phyloP scores from a whole-genome alignment of 2,329 filamentous ascomycete species.

The Pezicula carpinea region DNA sequence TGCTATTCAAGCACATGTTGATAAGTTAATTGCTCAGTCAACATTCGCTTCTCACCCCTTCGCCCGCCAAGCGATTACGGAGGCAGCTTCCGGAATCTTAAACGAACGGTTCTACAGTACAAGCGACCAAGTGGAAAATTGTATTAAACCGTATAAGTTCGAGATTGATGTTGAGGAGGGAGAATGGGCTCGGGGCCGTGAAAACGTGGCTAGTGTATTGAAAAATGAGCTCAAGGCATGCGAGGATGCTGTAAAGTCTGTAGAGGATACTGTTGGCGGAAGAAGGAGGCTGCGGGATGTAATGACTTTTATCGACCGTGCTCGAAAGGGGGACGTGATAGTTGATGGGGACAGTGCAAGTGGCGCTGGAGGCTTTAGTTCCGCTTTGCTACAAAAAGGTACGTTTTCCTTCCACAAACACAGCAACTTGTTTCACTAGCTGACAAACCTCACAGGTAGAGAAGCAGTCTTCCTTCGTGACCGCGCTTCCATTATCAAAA shows the following conservation, averaged over 20 bases:
- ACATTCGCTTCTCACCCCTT: constrained; percentile 89
- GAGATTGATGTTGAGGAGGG: constrained; percentile 90
- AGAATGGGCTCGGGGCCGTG: constrained; percentile 82
- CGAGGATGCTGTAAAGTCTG: constrained; percentile 67
- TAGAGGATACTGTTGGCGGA: constrained; percentile 76
- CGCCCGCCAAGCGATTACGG: constrained; percentile 85
- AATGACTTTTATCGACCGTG: constrained; percentile 84
- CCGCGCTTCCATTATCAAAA: constrained; percentile 81
- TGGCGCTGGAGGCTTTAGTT: constrained; percentile 90
- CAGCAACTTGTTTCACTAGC: background rate
- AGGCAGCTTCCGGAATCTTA: constrained; percentile 83
- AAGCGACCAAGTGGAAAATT: constrained; percentile 96
- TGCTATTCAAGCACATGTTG: constrained; percentile 80
- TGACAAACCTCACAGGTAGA: constrained; percentile 53
- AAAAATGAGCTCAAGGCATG: constrained; percentile 84
- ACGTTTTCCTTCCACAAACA: constrained; percentile 26
- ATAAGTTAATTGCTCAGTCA: constrained; percentile 71
- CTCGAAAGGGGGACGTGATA: constrained; percentile 77
- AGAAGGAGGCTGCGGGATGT: constrained; percentile 85
- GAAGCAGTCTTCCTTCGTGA: constrained; percentile 94
- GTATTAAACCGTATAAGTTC: constrained; percentile 98
- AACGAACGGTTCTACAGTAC: constrained; percentile 96
- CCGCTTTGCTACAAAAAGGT: constrained; percentile 80
- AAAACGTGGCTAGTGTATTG: constrained; percentile 75
- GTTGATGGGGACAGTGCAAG: constrained; percentile 79